A percentile compares a stretch with the other conserved stretches of the same genome.
Evolutionary conservation across 2,329 filamentous ascomycete genomes (phyloP).

Genomic region (Xylaria sp.): DNA sequence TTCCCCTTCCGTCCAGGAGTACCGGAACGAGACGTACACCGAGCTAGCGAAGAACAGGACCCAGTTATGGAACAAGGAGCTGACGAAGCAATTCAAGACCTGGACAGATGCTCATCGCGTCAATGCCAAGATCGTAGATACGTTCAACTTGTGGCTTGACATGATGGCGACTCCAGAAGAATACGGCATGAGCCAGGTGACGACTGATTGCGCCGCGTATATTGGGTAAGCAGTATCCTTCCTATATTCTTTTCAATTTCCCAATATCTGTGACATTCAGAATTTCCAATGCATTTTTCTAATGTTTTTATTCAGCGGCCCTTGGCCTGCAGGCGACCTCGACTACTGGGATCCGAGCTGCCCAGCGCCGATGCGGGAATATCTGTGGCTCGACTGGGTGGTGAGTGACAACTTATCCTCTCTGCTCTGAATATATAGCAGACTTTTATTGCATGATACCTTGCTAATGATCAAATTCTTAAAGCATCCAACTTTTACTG

Average conservation of each 20-base stretch:
- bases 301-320: slow-evolving; percentile 6
- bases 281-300: not conserved
- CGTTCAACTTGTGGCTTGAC: slow-evolving; percentile 18
- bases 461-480: not conserved
- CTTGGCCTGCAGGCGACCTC: slow-evolving; percentile 16
- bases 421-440: no score
- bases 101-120: slow-evolving; percentile 1
- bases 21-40: slow-evolving; percentile 19
- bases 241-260: not conserved
- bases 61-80: slow-evolving; percentile 17
- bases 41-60: slow-evolving; percentile 15
- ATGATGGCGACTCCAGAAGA: slow-evolving; percentile 16
- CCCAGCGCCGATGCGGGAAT: slow-evolving; percentile 24
- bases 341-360: slow-evolving; percentile 19
- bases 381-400: slow-evolving; percentile 22
- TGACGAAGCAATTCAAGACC: slow-evolving; percentile 1
- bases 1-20: slow-evolving; percentile 19
- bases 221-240: slow-evolving; percentile 9
- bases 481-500: slow-evolving; percentile 25
- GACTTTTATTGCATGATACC: not conserved
- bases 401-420: not conserved
- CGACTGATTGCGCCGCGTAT: slow-evolving; percentile 17
- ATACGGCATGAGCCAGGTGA: slow-evolving; percentile 23
- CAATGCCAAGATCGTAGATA: slow-evolving; percentile 22
- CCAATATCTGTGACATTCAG: not conserved